These are phyloP conservation scores for Colletotrichum paranaense DNA, from an alignment of 2,329 filamentous ascomycete species.

Conservation along the genomic window DNA sequence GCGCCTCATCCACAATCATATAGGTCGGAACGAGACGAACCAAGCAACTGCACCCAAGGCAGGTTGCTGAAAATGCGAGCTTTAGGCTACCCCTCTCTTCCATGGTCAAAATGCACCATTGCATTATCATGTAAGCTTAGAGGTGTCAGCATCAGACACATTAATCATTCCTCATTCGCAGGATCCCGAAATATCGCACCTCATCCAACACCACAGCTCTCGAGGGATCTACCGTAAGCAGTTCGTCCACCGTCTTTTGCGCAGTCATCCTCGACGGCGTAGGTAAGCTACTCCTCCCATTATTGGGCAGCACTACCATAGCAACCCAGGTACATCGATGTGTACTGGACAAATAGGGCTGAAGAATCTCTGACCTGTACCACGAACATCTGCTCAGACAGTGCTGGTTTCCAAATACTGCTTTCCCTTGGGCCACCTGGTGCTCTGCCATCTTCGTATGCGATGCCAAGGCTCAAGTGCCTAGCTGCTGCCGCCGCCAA, in stretches of 20 bases:
- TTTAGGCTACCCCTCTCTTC: too few relatives aligned
- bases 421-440: neutral
- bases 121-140: neutral
- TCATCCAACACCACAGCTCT: neutral
- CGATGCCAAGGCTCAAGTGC: neutral
- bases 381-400: neutral
- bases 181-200: neutral
- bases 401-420: neutral
- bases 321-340: neutral
- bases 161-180: neutral
- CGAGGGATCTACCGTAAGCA: conserved; percentile 1
- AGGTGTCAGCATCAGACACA: neutral
- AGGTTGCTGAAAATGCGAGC: too few relatives aligned
- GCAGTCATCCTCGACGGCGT: too few relatives aligned
- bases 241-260: neutral
- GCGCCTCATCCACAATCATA: neutral
- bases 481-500: neutral
- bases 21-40: neutral
- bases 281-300: conserved; percentile 8
- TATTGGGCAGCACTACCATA: neutral
- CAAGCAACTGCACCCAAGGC: neutral
- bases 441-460: neutral
- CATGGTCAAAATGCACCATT: neutral
- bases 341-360: conserved; percentile 19
- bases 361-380: neutral